Percentiles rank a stretch among this genome's conserved stretches.
Conservation (phyloP, 2,329 filamentous ascomycete species). For the Verticillium alfalfae region DNA sequence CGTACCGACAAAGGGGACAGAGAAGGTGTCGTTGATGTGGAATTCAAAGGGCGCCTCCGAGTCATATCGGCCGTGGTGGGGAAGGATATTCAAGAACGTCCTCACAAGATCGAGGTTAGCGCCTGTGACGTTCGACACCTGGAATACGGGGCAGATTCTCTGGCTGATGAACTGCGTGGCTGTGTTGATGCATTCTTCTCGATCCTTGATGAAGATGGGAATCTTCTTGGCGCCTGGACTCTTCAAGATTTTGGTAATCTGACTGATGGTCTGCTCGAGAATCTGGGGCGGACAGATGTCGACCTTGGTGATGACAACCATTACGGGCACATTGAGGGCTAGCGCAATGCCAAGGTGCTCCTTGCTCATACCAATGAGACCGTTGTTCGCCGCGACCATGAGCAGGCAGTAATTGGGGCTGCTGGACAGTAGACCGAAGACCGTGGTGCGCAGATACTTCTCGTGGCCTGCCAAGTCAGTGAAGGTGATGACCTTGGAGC, state of each 20-base stretch:
- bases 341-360: constrained; percentile 94
- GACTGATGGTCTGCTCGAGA: constrained; percentile 84
- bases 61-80: constrained; percentile 91
- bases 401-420: constrained; percentile 96
- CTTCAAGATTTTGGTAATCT: constrained; percentile 89
- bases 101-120: constrained; percentile 85
- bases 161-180: constrained; percentile 94
- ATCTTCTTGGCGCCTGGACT: constrained; percentile 92
- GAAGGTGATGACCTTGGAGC: constrained; percentile 94
- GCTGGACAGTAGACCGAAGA: constrained; percentile 89
- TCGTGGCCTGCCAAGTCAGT: constrained; percentile 95
- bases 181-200: constrained; percentile 89
- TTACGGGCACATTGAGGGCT: constrained; percentile 91
- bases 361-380: constrained; percentile 95
- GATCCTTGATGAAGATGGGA: constrained; percentile 88
- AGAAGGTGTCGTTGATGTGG: constrained; percentile 95
- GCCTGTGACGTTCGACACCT: constrained; percentile 96
- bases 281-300: constrained; percentile 97
- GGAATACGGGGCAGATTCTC: constrained; percentile 94
- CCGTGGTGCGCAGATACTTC: constrained; percentile 88
- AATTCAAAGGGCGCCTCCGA: constrained; percentile 86
- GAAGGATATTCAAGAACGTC: constrained; percentile 90
- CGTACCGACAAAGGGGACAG: constrained; percentile 92
- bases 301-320: constrained; percentile 97
- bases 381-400: constrained; percentile 98